Conservation (phyloP, 1,284 basidiomycete species). For the Tremellales sp. region DNA sequence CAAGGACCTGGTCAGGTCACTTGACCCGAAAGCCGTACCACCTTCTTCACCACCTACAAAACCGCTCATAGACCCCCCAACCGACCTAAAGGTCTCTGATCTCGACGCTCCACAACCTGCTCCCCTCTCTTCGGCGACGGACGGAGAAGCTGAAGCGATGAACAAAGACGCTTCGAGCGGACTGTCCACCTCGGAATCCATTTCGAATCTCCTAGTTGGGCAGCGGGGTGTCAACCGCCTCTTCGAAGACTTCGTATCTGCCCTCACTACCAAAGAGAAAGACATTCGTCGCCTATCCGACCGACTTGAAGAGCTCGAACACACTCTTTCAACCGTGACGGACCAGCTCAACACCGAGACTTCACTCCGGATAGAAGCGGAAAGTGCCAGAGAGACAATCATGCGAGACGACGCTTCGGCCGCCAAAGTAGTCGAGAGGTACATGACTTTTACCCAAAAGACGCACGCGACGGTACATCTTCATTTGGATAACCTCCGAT, state of each 20-base stretch:
- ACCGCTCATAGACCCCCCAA: not conserved
- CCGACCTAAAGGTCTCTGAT: not conserved
- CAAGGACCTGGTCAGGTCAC: conserved; percentile 30
- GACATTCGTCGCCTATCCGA: conserved; percentile 71
- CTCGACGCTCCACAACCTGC: too few species aligned
- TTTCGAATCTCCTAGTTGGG: conserved; percentile 44
- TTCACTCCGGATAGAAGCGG: conserved; percentile 43
- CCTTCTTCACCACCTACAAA: conserved; percentile 16
- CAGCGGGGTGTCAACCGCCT: conserved; percentile 45
- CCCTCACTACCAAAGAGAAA: conserved; percentile 32
- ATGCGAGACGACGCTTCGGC: conserved; percentile 70
- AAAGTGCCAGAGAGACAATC: conserved; percentile 59
- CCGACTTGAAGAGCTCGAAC: conserved; percentile 71
- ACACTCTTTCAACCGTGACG: conserved; percentile 50
- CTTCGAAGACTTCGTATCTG: conserved; percentile 41
- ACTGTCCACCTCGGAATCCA: conserved; percentile 25
- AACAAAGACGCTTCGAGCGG: conserved; percentile 2
- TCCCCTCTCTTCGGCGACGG: too few species aligned
- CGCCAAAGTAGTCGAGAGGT: conserved; percentile 77
- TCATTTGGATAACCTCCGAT: conserved; percentile 56
- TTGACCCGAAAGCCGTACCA: conserved; percentile 39
- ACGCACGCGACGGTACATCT: conserved; percentile 66
- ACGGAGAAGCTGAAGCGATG: not conserved
- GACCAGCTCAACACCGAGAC: conserved; percentile 67
- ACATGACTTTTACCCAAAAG: conserved; percentile 85